A percentile compares a stretch with the other conserved stretches of the same genome.
Evolutionary conservation across 2,329 filamentous ascomycete genomes (phyloP).

Genomic region (Sporothrix pallida): DNA sequence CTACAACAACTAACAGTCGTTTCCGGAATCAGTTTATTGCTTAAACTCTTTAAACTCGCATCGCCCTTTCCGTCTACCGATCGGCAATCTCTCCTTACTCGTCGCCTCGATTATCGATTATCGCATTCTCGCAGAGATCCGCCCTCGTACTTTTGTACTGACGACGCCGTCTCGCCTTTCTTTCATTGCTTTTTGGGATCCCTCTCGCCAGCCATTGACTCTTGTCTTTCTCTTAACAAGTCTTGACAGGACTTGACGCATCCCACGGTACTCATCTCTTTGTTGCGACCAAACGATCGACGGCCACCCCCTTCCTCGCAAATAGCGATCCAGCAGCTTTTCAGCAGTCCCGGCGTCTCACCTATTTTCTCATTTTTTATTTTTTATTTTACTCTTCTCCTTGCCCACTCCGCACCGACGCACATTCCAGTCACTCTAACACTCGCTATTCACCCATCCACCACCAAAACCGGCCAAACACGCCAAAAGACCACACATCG

Average conservation of each 20-base stretch:
- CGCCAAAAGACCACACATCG: too few relatives aligned
- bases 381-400: background rate
- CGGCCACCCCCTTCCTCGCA: conserved; percentile 2
- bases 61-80: conserved; percentile 6
- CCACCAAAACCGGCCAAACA: too few relatives aligned
- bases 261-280: conserved; percentile 9
- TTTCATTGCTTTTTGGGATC: background rate
- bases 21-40: conserved; percentile 1
- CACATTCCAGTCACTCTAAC: conserved; percentile 16
- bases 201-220: background rate
- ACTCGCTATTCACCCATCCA: background rate
- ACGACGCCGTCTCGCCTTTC: background rate
- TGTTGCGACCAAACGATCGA: conserved; percentile 24
- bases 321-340: conserved; percentile 15
- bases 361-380: background rate
- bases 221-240: too few relatives aligned
- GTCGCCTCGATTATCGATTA: conserved; percentile 5
- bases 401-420: conserved; percentile 10
- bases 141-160: conserved; percentile 8
- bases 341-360: conserved; percentile 19
- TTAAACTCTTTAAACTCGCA: background rate
- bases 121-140: conserved; percentile 9
- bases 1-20: background rate
- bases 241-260: background rate
- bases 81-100: conserved; percentile 17